These are phyloP conservation scores for Leishmania major DNA, from an alignment of 208 protist species.

Conservation along the genomic window DNA sequence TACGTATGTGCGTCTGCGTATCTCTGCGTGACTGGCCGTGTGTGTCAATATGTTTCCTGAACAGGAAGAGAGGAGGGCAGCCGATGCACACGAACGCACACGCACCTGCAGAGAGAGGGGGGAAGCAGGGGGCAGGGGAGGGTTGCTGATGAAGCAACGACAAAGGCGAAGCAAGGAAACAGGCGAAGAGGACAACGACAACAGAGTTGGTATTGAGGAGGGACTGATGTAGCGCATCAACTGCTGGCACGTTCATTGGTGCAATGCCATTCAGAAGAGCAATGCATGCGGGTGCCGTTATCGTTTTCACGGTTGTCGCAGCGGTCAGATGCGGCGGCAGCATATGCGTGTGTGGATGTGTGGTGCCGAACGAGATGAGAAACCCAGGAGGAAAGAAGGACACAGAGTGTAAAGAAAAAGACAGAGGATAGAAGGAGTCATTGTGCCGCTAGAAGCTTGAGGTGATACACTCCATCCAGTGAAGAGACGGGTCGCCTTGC, in stretches of 20 bases:
- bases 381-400: neutral
- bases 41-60: neutral
- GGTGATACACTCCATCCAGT: neutral
- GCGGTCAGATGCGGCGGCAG: neutral
- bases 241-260: neutral
- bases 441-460: neutral
- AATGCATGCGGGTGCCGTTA: neutral
- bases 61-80: neutral
- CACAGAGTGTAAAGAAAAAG: neutral
- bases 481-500: too few species aligned
- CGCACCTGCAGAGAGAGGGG: neutral
- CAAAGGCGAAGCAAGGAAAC: neutral
- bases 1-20: neutral
- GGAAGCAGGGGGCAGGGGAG: neutral
- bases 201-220: neutral
- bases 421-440: neutral
- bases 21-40: neutral
- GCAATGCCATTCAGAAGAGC: neutral
- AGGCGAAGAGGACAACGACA: neutral
- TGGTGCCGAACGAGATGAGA: neutral
- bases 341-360: constrained; percentile 7
- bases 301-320: neutral
- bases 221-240: neutral
- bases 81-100: neutral
- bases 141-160: neutral